These are phyloP conservation scores for Pelargonium myrrhifolium DNA, from an alignment of 441 rosid genomes.

Conservation along the genomic window DNA sequence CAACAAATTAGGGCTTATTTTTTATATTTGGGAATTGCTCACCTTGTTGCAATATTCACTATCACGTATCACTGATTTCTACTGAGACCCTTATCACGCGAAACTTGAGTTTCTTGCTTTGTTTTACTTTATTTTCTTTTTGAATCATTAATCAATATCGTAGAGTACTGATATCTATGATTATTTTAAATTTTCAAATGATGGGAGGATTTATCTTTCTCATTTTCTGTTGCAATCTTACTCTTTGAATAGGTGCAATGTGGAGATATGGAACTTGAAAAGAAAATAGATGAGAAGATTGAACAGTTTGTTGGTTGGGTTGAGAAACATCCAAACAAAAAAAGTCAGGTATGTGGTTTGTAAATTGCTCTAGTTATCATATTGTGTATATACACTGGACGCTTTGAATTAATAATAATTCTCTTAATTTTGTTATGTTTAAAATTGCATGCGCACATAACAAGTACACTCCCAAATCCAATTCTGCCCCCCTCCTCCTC, in stretches of 20 bases:
- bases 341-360: constrained; percentile 56
- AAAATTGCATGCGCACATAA: neutral
- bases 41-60: neutral
- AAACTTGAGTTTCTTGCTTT: neutral
- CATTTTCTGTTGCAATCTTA: neutral
- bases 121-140: neutral
- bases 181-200: neutral
- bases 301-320: constrained; percentile 88
- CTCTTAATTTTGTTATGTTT: neutral
- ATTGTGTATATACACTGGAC: neutral
- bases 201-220: neutral
- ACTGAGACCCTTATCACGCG: neutral
- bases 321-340: constrained; percentile 91
- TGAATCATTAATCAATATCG: neutral
- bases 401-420: neutral
- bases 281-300: constrained; percentile 87
- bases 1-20: neutral
- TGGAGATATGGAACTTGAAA: constrained; percentile 72
- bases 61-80: neutral
- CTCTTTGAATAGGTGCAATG: constrained; percentile 63
- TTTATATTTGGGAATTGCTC: neutral
- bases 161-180: neutral
- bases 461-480: neutral
- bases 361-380: neutral
- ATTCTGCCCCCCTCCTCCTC: neutral